Base-by-base conservation (phyloP, 495 filamentous ascomycete genomes). In the Parathielavia appendiculata region DNA sequence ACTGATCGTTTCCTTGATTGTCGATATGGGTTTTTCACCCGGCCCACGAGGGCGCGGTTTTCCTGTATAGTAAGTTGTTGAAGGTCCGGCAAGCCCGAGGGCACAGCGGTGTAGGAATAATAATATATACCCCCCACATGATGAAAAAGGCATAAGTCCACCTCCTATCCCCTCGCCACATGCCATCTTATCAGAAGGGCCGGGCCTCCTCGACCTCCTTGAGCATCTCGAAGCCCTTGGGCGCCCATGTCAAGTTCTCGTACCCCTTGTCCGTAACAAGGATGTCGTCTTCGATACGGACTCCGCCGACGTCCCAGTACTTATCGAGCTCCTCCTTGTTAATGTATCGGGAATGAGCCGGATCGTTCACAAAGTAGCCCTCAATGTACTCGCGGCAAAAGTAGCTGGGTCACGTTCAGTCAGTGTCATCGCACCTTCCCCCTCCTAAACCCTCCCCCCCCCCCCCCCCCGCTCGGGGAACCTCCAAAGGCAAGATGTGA, bases 211-310 rank as follows among this genome's bases (percentile, higher is more conserved):
- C 68, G 26, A 78, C 68, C 32, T 76, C 56, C 46, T 61, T 52
- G 51, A 78, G 48, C 57, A 76, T 58, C 44, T 73, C 86, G 43
- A 86, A 77, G 0, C 86, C 89, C 72, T 91, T 95, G 0, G 90
- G 89, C 45, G 89, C 90, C 8, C 80, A 85, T 1, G 91, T 96
- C 64, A 97, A 71, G 63, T 92, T 92, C 72, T 95, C 88, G 64
- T 85, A 85, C 23, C 90, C 90, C 36, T 79, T 76, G 26, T 79
- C 76, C 4, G 90, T 95, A 14, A 96, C 84, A 12, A 95, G 76
- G 50, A 96, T 86, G 69, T 91, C 88, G 71, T 96, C 92, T 75
- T 97, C 92, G 60, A 97, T 92, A 38, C 92, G 81, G 32, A 93
- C 91, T 14, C 92, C 92, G 17, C 92, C 92, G 22, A 96, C 84